A percentile compares a stretch with the other conserved stretches of the same genome.
These are phyloP conservation scores for Leccinum insolens DNA, from an alignment of 1,284 basidiomycete species.

Conservation along the genomic window DNA sequence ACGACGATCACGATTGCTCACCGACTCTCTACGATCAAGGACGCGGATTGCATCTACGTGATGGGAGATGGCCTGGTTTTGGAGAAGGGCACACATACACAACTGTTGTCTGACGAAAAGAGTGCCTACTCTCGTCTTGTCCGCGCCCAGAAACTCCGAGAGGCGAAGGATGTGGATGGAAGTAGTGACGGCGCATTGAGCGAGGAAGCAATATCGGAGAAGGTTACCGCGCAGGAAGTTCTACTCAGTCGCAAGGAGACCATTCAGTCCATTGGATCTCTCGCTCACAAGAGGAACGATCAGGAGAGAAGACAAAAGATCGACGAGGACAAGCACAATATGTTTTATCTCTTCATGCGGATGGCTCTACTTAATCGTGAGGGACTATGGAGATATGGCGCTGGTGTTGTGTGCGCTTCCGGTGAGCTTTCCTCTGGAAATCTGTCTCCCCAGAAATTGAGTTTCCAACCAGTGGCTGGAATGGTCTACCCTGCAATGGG, in stretches of 20 bases:
- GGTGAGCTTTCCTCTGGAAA: constrained; percentile 39
- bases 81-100: constrained; percentile 83
- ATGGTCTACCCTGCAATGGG: constrained; percentile 88
- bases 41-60: constrained; percentile 85
- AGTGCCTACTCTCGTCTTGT: constrained; percentile 82
- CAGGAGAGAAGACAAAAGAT: constrained; percentile 41
- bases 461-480: constrained; percentile 51
- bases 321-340: constrained; percentile 44
- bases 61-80: constrained; percentile 85
- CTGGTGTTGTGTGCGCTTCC: constrained; percentile 59
- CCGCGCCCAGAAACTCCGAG: constrained; percentile 78
- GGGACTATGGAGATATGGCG: constrained; percentile 56
- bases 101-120: constrained; percentile 65
- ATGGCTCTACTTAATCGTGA: constrained; percentile 69
- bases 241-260: constrained; percentile 67
- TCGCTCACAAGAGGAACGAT: constrained; percentile 54
- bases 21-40: constrained; percentile 79
- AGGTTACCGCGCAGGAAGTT: constrained; percentile 45
- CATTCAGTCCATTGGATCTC: constrained; percentile 68
- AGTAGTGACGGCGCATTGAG: neutral
- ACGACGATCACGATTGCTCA: constrained; percentile 83
- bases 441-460: constrained; percentile 12
- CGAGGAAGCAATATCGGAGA: constrained; percentile 47
- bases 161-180: constrained; percentile 31
- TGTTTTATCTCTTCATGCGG: constrained; percentile 72